Conservation (phyloP, 2,329 filamentous ascomycete species). For the Orbilia brochopaga region DNA sequence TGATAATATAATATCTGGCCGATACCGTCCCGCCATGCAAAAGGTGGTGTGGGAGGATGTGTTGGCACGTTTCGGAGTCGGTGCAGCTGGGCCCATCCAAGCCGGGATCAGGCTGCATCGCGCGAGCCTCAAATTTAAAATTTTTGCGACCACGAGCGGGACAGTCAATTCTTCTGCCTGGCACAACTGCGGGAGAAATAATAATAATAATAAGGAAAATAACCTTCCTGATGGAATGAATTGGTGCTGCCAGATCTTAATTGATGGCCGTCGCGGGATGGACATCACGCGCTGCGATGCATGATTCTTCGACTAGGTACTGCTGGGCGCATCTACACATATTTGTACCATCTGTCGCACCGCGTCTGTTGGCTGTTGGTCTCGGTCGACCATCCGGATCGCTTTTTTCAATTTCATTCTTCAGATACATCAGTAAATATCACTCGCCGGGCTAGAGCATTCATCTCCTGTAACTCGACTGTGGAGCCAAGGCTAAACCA, state of each 20-base stretch:
- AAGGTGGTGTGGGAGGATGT: conserved; percentile 49
- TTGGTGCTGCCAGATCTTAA: no score
- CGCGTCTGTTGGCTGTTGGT: neutral
- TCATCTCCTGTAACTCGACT: no score
- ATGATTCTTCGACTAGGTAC: neutral
- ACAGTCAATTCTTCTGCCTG: neutral
- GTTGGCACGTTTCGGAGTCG: conserved; percentile 44
- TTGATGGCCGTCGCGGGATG: no score
- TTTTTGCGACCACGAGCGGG: conserved; percentile 34
- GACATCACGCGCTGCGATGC: neutral
- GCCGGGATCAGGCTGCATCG: conserved; percentile 51
- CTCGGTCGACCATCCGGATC: no score
- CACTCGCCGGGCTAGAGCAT: no score
- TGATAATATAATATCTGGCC: neutral
- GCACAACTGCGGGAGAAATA: no score
- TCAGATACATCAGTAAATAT: no score
- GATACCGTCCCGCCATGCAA: neutral
- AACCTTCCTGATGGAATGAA: no score
- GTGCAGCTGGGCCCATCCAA: conserved; percentile 22
- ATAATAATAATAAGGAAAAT: no score
- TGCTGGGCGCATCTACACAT: conserved; percentile 25
- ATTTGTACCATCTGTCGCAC: conserved; percentile 36
- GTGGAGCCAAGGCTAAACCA: no score
- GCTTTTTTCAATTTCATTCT: no score
- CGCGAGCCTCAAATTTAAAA: conserved; percentile 52